These are phyloP conservation scores for Arachnomyces sp. DNA, from an alignment of 2,329 filamentous ascomycete species.

Conservation along the genomic window DNA sequence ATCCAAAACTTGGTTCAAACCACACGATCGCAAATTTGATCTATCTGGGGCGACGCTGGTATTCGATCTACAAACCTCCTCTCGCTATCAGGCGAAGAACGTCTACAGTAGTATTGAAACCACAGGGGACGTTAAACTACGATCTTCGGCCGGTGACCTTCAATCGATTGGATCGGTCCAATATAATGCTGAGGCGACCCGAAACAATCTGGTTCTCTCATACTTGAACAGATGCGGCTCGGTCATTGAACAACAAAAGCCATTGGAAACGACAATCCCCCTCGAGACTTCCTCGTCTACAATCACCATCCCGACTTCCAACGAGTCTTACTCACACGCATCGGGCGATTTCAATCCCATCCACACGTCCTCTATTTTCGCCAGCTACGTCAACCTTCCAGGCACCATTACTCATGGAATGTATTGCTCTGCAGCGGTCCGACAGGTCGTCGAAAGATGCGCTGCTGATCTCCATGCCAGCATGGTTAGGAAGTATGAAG, in stretches of 20 bases:
- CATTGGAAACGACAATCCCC: slow-evolving; percentile 8
- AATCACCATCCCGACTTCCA: slow-evolving; percentile 11
- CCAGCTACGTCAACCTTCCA: slow-evolving; percentile 27
- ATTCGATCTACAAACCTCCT: slow-evolving; percentile 4
- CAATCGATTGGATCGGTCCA: slow-evolving; percentile 5
- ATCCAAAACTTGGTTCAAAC: slow-evolving; percentile 5
- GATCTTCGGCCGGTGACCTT: neutral
- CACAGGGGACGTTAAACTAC: slow-evolving; percentile 2
- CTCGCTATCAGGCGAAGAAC: neutral
- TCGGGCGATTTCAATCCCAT: slow-evolving; percentile 37
- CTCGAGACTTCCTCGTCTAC: neutral
- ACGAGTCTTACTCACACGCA: slow-evolving; percentile 21
- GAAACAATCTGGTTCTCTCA: slow-evolving; percentile 18
- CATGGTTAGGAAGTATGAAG: slow-evolving; percentile 20
- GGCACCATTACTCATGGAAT: slow-evolving; percentile 37
- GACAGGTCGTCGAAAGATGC: slow-evolving; percentile 18
- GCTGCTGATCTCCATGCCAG: slow-evolving; percentile 13
- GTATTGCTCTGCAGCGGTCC: slow-evolving; percentile 27
- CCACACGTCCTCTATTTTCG: slow-evolving; percentile 30
- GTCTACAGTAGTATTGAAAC: neutral
- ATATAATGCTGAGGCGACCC: neutral
- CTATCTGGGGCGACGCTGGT: slow-evolving; percentile 4
- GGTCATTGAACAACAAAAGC: slow-evolving; percentile 3
- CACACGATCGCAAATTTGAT: neutral
- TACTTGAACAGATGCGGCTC: slow-evolving; percentile 17